Evolutionary conservation across 2,329 filamentous ascomycete species (phyloP), one percentile per base, ranked within the genome.

Genomic region (Diaporthe eres): DNA sequence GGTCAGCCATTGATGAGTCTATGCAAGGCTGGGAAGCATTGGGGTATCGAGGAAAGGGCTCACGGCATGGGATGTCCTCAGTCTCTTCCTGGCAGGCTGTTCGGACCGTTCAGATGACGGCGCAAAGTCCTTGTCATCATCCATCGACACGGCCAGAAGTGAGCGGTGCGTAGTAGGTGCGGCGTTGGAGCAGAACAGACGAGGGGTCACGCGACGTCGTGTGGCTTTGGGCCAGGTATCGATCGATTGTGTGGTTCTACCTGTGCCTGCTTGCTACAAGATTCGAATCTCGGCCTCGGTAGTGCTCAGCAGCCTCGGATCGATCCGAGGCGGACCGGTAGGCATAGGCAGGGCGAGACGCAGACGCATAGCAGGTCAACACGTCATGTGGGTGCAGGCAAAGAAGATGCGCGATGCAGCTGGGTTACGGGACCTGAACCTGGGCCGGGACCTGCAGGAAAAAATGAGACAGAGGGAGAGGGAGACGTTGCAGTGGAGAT

Each of bases 11-110:
- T 25, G 49, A 19, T 19, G 25, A 74, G 72, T n/a, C 25, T 53
- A 19, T 42, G 47, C 55, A 31, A 42, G 58, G 17, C n/a, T 7
- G 37, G 28, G 13, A 39, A 5, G n/a, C 49, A 42, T 19, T 3
- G 25, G n/a, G 3, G 42, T 37, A 10, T 28, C 44, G n/a, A 55
- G 51, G 37, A 4, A n/a, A 19, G 12, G 34, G 80, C 84, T 80
- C 78, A 86, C 85, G 37, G 85, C 85, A 81, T 86, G 85, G 55
- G 84, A 86, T 31, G 85, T 86, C 72, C 85, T 81, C 73, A 86
- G 78, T 57, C 85, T 83, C 79, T 86, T 86, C 72, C 85, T 83
- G 37, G 81, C 71, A 63, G 82, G 82, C 78, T 55, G 65, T 19
- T 70, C 65, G n/a, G 65, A 70, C 65, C 65, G 65, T 42, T 70